phyloP scores from a whole-genome alignment of 805 yeast species.

The Debaryomyces prosopidis region DNA sequence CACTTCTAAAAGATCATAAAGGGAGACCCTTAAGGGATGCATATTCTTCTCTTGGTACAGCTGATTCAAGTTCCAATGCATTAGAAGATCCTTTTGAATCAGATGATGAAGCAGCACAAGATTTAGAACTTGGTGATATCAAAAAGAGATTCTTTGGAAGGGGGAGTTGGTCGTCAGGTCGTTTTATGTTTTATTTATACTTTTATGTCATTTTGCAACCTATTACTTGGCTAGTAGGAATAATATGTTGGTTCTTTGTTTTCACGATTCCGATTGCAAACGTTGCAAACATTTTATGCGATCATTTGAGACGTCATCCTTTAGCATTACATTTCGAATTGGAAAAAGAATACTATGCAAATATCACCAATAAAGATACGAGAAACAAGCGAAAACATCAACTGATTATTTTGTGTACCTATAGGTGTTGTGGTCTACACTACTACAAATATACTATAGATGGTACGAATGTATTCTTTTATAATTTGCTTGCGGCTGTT shows the following conservation, averaged over 20 bases:
- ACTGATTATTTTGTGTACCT: constrained; percentile 79
- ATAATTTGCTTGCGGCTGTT: constrained; percentile 79
- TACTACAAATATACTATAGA: constrained; percentile 95
- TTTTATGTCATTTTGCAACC: constrained; percentile 77
- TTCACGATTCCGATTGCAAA: constrained; percentile 94
- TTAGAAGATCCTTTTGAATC: constrained; percentile 12
- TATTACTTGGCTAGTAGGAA: constrained; percentile 51
- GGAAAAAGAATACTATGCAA: constrained; percentile 50
- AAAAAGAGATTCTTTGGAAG: constrained; percentile 77
- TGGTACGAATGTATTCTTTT: constrained; percentile 91
- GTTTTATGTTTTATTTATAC: constrained; percentile 70
- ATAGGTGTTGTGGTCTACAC: constrained; percentile 87
- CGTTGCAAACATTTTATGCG: constrained; percentile 62
- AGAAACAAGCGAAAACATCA: constrained; percentile 46
- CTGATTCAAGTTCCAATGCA: constrained; percentile 16
- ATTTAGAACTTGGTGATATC: constrained; percentile 28
- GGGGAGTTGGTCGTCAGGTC: constrained; percentile 86
- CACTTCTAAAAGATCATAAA: constrained; percentile 42
- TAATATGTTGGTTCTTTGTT: constrained; percentile 76
- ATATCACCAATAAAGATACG: constrained; percentile 16
- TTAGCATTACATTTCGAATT: constrained; percentile 75
- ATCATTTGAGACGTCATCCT: constrained; percentile 88
- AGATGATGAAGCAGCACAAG: constrained; percentile 17
- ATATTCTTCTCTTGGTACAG: constrained; percentile 30
- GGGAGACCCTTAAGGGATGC: constrained; percentile 42